Conservation (phyloP, 176 grass and related monocot species). For the Musa schizocarpa region DNA sequence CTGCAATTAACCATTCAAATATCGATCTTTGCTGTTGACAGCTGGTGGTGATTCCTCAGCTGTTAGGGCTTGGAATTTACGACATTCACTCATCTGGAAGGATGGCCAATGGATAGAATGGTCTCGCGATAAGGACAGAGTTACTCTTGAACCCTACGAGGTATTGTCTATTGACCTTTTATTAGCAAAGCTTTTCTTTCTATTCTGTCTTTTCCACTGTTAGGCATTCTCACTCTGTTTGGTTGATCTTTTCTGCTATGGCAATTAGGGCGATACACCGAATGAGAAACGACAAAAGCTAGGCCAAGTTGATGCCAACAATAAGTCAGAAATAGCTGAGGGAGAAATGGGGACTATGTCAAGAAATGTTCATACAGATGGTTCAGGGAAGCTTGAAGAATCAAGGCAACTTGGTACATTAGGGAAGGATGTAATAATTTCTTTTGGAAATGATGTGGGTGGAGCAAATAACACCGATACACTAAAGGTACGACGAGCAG, state of each 20-base stretch:
- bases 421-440: conserved; percentile 54
- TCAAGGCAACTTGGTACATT: conserved; percentile 38
- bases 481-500: conserved; percentile 43
- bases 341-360: conserved; percentile 16
- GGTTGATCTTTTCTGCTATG: not conserved
- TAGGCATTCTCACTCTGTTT: not conserved
- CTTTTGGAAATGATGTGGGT: conserved; percentile 46
- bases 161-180: conserved; percentile 33
- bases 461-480: conserved; percentile 35
- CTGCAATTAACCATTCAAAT: not conserved
- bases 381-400: conserved; percentile 31
- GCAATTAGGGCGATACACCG: conserved; percentile 72
- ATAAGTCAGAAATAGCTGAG: conserved; percentile 21
- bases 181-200: conserved; percentile 6
- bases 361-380: conserved; percentile 22
- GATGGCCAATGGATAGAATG: conserved; percentile 70
- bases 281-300: conserved; percentile 70
- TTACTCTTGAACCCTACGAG: conserved; percentile 41
- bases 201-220: conserved; percentile 2
- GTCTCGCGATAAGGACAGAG: conserved; percentile 42
- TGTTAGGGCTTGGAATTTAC: conserved; percentile 60
- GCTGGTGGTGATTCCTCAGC: conserved; percentile 42
- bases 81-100: conserved; percentile 74
- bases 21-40: not conserved
- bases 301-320: conserved; percentile 28